Conservation (phyloP, 345 rosid genomes). For the Linum tenue region DNA sequence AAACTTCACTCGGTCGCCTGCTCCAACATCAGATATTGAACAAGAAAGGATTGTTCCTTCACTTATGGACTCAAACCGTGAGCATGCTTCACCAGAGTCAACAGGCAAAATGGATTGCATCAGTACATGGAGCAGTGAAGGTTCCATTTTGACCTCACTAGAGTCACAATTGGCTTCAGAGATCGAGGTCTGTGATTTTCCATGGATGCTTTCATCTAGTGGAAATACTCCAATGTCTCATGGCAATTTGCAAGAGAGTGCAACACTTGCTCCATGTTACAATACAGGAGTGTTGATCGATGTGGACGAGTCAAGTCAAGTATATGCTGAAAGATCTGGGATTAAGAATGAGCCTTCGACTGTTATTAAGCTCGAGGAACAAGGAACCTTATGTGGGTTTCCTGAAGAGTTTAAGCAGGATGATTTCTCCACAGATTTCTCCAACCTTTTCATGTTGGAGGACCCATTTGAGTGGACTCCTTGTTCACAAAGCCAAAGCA, state of each 20-base stretch:
- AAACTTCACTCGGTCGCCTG: slow-evolving; percentile 17
- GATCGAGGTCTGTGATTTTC: slow-evolving; percentile 2
- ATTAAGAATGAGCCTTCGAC: slow-evolving; percentile 3
- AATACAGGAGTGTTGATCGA: slow-evolving; percentile 16
- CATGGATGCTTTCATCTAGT: background rate
- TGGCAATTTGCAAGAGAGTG: slow-evolving; percentile 2
- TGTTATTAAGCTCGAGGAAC: slow-evolving; percentile 17
- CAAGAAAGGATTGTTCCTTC: slow-evolving; percentile 14
- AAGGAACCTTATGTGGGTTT: slow-evolving; percentile 19
- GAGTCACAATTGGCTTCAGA: slow-evolving; percentile 24
- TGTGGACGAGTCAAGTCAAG: slow-evolving; percentile 9
- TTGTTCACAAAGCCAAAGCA: slow-evolving; percentile 31
- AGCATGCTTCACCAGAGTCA: slow-evolving; percentile 9
- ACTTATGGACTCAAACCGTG: slow-evolving; percentile 15
- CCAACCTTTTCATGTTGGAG: slow-evolving; percentile 35
- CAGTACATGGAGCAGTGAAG: slow-evolving; percentile 32
- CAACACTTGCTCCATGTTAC: slow-evolving; percentile 14
- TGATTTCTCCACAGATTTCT: slow-evolving; percentile 33
- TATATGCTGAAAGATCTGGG: slow-evolving; percentile 12
- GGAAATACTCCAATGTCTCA: slow-evolving; percentile 4
- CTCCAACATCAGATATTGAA: slow-evolving; percentile 12
- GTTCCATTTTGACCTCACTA: slow-evolving; percentile 35
- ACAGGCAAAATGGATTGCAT: slow-evolving; percentile 23
- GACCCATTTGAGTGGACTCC: slow-evolving; percentile 45
- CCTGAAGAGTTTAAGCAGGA: slow-evolving; percentile 28